Evolutionary conservation across 148 eudicot species (phyloP), one percentile per base, ranked within the genome.

Genomic region (Agrostemma githago): DNA sequence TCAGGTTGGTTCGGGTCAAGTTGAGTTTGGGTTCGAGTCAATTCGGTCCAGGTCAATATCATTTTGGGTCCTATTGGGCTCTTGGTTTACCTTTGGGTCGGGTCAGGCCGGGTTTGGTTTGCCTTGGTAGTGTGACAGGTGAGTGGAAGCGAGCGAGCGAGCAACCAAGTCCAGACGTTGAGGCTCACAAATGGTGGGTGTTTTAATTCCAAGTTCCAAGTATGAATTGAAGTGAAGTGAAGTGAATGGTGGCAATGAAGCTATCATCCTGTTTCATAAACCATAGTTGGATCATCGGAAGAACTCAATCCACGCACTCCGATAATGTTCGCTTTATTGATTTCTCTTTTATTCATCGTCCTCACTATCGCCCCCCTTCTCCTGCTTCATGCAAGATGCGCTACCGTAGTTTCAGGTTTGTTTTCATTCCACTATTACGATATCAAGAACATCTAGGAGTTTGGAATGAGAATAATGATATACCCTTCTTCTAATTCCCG

Each of bases 351-450:
- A 51, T 70, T 70, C 68, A 19, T 60, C 37, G 11, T 68, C 66
- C 20, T 58, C 56, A 51, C 15, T 59, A 48, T 54, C 61, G 9
- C 12, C 20, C 53, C 5, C 64, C 4, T 62, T 56, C 68, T 70
- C 74, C 85, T 19, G 78, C 83, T 66, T 84, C 84, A 43, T 85
- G 91, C 72, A 83, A 70, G 56, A 85, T 80, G 84, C 89, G 91
- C 3, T 84, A 77, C 59, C 89, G 89, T 42, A 84, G 79, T 76
- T 66, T 78, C 65, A 86, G 91, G 94, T 89, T 5, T 43, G 70
- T 43, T 20, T 66, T 8, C 70, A 41, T 0, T 5, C 26, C 17
- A n/a, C 70, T 34, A 42, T 66, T 4, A 67, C 34, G 42, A 43
- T 14, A 42, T 10, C 15, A 41, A 67, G 54, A 26, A 8, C 51